Percentiles rank a stretch among this genome's conserved stretches.
These are phyloP conservation scores for Erucastrum elatum DNA, from an alignment of 345 rosid genomes.

Conservation along the genomic window DNA sequence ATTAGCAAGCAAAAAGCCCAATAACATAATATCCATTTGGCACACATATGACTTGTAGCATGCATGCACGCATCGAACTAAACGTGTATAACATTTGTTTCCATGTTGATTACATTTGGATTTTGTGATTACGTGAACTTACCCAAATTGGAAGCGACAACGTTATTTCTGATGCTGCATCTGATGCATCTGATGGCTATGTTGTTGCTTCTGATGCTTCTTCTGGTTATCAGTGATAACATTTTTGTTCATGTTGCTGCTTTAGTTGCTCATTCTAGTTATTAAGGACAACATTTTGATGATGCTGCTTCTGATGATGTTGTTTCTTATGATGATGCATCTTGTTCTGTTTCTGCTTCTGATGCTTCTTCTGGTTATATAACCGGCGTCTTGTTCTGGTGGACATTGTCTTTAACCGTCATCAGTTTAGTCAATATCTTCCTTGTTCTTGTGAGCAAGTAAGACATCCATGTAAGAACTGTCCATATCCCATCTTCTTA, in stretches of 20 bases:
- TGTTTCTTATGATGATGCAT: too few species aligned
- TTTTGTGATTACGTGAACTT: too few species aligned
- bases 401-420: conserved; percentile 86
- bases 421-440: conserved; percentile 60
- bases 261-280: too few species aligned
- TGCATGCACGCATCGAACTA: too few species aligned
- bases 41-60: neutral
- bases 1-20: conserved; percentile 12
- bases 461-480: conserved; percentile 69
- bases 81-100: too few species aligned
- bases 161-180: too few species aligned
- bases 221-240: neutral
- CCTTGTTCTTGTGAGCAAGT: conserved; percentile 76
- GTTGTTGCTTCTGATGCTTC: neutral
- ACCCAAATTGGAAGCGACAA: too few species aligned
- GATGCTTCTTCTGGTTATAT: neutral
- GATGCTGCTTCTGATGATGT: too few species aligned
- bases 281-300: too few species aligned
- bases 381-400: conserved; percentile 79
- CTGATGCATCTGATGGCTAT: neutral
- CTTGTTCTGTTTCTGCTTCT: too few species aligned
- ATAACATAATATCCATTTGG: neutral
- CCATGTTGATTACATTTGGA: too few species aligned
- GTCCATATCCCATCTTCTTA: conserved; percentile 95
- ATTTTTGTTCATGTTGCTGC: neutral